Evolutionary conservation across 2,329 filamentous ascomycete species (phyloP).

Genomic region (Colletotrichum noveboracense): DNA sequence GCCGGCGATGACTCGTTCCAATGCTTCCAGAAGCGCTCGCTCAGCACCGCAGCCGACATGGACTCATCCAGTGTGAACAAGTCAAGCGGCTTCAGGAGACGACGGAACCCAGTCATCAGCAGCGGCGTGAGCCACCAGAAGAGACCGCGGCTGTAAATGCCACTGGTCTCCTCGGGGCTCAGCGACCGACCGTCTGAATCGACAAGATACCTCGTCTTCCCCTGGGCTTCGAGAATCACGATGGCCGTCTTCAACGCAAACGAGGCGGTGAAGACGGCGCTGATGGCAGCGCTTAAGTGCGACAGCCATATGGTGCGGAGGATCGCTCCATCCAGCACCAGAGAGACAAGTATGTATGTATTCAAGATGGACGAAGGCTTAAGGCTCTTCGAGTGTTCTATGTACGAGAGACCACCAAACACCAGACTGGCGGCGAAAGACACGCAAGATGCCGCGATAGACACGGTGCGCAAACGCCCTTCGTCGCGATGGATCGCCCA

Average conservation of each 20-base stretch:
- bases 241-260: conserved; percentile 39
- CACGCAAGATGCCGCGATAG: conserved; percentile 34
- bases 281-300: conserved; percentile 28
- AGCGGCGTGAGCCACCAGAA: conserved; percentile 42
- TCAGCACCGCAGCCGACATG: conserved; percentile 34
- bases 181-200: conserved; percentile 25
- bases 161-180: conserved; percentile 43
- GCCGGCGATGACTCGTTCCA: conserved; percentile 32
- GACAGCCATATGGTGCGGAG: conserved; percentile 39
- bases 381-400: conserved; percentile 39
- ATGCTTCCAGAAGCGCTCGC: conserved; percentile 32
- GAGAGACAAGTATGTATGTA: conserved; percentile 34
- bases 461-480: conserved; percentile 29
- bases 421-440: conserved; percentile 36
- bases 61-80: conserved; percentile 33
- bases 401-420: conserved; percentile 37
- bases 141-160: conserved; percentile 38
- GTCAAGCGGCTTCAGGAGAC: conserved; percentile 37
- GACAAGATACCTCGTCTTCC: conserved; percentile 39
- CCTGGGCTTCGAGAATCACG: conserved; percentile 41
- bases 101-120: conserved; percentile 35
- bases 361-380: conserved; percentile 38
- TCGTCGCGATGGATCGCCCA: conserved; percentile 29
- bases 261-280: conserved; percentile 37
- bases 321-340: conserved; percentile 37